Evolutionary conservation across 192 early-diverging fungal genomes (phyloP), one percentile per base, ranked within the genome.

Genomic region (Gaertneriomyces sp.): DNA sequence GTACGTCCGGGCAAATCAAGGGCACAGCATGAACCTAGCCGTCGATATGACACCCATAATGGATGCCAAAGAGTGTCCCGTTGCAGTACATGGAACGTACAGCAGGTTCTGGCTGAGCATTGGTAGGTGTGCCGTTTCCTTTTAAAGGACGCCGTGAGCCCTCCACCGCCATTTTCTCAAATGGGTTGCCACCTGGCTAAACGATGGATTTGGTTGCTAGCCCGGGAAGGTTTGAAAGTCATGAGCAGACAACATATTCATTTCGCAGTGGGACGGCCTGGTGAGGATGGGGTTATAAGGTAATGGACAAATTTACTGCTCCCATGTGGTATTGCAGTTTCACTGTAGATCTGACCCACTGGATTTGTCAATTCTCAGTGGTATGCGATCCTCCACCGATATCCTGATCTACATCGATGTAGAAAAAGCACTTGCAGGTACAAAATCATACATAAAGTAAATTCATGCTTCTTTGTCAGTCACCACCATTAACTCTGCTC

Each of bases 221-320:
- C 74, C 39, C 50, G 73, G 44, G 17, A 71, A 9, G 93, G 93
- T 6, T 77, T 96, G 40, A 84, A 74, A 6, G 75, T 66, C 41
- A 98, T 98, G 93, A 56, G 47, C 39, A 83, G 95, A 45, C 92
- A 90, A 40, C 93, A 98, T 76, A 93, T 98, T 56, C 95, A 98
- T 64, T 90, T 91, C 74, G 90, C 93, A 1, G 57, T 77, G 4
- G 92, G 91, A 0, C 69, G 81, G 58, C 82, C 73, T 4, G 87
- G 85, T 3, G 88, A 89, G 39, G 45, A 70, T 14, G 79, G 73
- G 10, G 91, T 94, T 12, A 88, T 86, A 56, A 92, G 89, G 55
- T 89, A 81, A 44, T n/a, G 16, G 4, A 19, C 39, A 25, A 41
- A 5, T 38, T 1, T 20, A 10, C 11, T 25, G 16, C 54, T 3